phyloP scores from a whole-genome alignment of 2,329 filamentous ascomycete species.

The Rutstroemia sydowiana region DNA sequence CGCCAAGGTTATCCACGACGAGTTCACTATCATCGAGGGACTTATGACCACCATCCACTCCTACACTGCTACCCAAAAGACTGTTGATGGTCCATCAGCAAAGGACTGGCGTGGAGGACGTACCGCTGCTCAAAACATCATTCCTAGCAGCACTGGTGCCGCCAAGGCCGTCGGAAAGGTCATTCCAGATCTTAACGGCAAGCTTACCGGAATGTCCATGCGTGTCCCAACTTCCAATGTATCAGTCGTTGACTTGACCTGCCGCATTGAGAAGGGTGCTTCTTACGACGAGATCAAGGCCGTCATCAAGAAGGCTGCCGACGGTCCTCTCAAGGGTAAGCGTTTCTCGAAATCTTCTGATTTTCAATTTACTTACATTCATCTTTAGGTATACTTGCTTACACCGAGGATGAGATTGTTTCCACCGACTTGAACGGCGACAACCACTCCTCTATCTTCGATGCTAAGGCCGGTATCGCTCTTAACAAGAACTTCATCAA shows the following conservation, averaged over 20 bases:
- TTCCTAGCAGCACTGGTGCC: conserved; percentile 96
- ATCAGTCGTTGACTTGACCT: conserved; percentile 96
- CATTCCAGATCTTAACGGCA: conserved; percentile 95
- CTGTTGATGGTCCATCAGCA: conserved; percentile 90
- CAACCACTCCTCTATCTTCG: conserved; percentile 93
- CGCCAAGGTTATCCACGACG: conserved; percentile 98
- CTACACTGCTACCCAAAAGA: conserved; percentile 99
- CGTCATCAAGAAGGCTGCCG: conserved; percentile 78
- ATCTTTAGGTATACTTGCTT: conserved; percentile 68
- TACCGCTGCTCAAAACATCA: conserved; percentile 99
- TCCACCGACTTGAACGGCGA: conserved; percentile 92
- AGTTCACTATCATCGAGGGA: conserved; percentile 95
- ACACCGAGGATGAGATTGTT: conserved; percentile 96
- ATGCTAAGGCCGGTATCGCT: conserved; percentile 97
- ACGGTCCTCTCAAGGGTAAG: conserved; percentile 79
- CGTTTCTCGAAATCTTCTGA: conserved; percentile 9
- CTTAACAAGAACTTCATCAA: conserved; percentile 99
- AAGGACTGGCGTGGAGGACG: conserved; percentile 99
- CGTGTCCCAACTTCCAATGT: conserved; percentile 98
- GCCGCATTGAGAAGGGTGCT: conserved; percentile 85
- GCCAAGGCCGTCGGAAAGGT: conserved; percentile 99
- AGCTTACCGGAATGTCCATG: conserved; percentile 99
- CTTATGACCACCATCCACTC: conserved; percentile 99
- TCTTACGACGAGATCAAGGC: conserved; percentile 89
- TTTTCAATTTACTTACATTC: conserved; percentile 12